These are phyloP conservation scores for Tremellales sp. DNA, from an alignment of 1,284 basidiomycete species.

Conservation along the genomic window DNA sequence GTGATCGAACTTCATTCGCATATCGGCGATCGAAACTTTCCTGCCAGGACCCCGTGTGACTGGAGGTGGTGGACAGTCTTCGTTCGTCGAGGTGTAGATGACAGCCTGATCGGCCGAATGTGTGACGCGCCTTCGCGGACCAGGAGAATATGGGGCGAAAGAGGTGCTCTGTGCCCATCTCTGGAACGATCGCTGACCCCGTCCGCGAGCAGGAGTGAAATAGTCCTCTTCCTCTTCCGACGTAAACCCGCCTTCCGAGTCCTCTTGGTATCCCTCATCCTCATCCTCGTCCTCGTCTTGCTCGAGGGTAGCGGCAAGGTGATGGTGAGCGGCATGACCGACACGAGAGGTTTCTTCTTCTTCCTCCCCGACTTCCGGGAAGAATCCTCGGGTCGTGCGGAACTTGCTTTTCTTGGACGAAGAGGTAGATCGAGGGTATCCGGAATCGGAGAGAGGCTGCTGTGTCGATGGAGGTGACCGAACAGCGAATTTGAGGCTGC, in stretches of 20 bases:
- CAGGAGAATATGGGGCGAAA: not conserved
- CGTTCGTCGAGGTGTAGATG: not conserved
- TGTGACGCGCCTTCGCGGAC: not conserved
- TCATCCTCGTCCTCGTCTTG: constrained; percentile 14
- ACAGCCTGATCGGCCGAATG: not conserved
- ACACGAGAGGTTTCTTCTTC: not conserved
- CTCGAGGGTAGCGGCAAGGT: not conserved
- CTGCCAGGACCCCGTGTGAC: not conserved
- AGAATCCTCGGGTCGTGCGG: not conserved
- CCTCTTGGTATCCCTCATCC: constrained; percentile 15
- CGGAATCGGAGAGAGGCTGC: not conserved
- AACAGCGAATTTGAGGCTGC: not conserved
- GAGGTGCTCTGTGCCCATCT: not conserved
- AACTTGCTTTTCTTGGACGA: not conserved
- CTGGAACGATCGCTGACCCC: constrained; percentile 1
- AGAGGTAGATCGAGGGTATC: not conserved
- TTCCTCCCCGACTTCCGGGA: not conserved
- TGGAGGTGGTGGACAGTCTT: not conserved
- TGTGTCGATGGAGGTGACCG: not conserved
- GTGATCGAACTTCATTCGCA: constrained; percentile 8
- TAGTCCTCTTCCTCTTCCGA: constrained; percentile 18
- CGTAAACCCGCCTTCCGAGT: constrained; percentile 23
- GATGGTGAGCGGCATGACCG: not conserved
- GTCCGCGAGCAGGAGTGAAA: not conserved
- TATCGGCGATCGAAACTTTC: not conserved